Evolutionary conservation across 129 eudicot genomes (phyloP).

Genomic region (Flaveria linearis): DNA sequence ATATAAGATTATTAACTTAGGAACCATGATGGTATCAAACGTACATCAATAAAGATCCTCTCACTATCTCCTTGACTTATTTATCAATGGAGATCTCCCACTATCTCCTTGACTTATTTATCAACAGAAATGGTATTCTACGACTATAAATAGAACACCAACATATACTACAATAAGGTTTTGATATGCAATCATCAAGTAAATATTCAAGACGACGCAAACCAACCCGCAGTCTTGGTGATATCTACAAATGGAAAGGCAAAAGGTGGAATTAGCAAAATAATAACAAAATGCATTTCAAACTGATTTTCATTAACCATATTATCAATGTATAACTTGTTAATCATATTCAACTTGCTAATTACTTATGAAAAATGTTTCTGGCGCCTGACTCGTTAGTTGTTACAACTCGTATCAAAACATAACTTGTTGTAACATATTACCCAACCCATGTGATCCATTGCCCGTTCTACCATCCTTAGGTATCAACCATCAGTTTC

Average conservation of each 20-base stretch:
- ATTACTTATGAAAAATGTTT: background rate
- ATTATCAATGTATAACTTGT: background rate
- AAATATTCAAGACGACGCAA: conserved; percentile 18
- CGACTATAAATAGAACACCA: conserved; percentile 20
- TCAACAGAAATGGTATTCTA: conserved; percentile 16
- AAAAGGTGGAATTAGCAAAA: conserved; percentile 3
- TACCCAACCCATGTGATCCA: background rate
- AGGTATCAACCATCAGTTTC: background rate
- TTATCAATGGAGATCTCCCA: conserved; percentile 12
- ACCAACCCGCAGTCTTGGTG: background rate
- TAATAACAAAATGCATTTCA: background rate
- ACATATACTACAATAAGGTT: conserved; percentile 17
- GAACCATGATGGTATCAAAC: background rate
- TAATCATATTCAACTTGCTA: background rate
- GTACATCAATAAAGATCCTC: conserved; percentile 19
- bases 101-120: conserved; percentile 27
- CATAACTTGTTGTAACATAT: background rate
- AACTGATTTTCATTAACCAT: too few species aligned
- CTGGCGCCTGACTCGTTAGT: background rate
- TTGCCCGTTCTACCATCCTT: too few species aligned
- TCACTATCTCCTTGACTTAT: conserved; percentile 30
- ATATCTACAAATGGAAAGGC: conserved; percentile 28
- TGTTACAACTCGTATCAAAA: background rate
- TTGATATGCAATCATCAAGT: conserved; percentile 8
- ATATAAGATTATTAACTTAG: background rate